phyloP scores from a whole-genome alignment of 2,329 filamentous ascomycete species.

The Diaporthe citrichinensis region DNA sequence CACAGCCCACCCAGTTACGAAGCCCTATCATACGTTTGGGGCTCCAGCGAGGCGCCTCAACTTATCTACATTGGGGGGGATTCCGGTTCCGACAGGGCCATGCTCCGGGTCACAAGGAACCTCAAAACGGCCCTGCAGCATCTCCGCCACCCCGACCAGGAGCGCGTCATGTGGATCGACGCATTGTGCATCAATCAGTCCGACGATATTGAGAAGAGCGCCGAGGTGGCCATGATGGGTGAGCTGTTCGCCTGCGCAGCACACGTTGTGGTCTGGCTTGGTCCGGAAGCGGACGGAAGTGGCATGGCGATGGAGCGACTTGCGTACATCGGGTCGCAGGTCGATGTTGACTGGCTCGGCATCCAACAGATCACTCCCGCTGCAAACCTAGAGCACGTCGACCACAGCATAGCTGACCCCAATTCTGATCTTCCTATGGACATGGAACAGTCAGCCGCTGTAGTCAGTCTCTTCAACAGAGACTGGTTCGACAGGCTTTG shows the following conservation, averaged over 20 bases:
- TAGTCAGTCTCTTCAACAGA: background rate
- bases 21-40: slow-evolving; percentile 19
- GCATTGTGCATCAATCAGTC: slow-evolving; percentile 27
- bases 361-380: background rate
- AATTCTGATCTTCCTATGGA: background rate
- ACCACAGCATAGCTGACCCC: background rate
- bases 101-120: background rate
- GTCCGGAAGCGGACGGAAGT: background rate
- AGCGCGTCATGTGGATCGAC: slow-evolving; percentile 24
- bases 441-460: background rate
- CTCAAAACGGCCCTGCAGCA: slow-evolving; percentile 3
- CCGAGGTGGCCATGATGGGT: slow-evolving; percentile 12
- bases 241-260: slow-evolving; percentile 13
- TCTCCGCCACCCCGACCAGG: background rate
- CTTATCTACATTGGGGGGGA: background rate
- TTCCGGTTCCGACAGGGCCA: background rate
- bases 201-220: background rate
- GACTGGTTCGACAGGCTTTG: background rate
- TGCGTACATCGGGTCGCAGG: background rate
- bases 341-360: background rate
- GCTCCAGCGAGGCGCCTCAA: background rate
- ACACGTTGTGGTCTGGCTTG: slow-evolving; percentile 26
- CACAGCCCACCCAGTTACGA: background rate
- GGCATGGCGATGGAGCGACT: background rate
- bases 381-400: background rate